Percentiles rank a stretch among this genome's conserved stretches.
Evolutionary conservation across 2,329 filamentous ascomycete genomes (phyloP).

Genomic region (Xylariomycetidae sp.): DNA sequence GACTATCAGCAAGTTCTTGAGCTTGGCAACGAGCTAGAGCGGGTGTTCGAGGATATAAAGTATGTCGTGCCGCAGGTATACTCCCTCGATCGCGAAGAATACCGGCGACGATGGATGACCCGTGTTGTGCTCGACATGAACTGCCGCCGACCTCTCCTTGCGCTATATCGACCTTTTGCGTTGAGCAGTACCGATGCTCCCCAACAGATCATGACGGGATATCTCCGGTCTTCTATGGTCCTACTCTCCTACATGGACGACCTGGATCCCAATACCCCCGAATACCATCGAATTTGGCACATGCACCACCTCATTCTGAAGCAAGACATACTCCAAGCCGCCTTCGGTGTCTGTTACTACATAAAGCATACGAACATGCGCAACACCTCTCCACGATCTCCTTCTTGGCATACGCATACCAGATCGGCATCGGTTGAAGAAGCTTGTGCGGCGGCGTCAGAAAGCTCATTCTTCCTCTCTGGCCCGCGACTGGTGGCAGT

Average conservation of each 20-base stretch:
- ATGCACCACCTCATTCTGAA: conserved; percentile 49
- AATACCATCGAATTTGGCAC: conserved; percentile 42
- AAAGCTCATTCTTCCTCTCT: conserved; percentile 23
- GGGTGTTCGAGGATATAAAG: conserved; percentile 48
- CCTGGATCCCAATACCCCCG: conserved; percentile 39
- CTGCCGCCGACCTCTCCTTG: conserved; percentile 44
- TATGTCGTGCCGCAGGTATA: conserved; percentile 43
- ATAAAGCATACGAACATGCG: conserved; percentile 31
- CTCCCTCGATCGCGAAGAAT: conserved; percentile 35
- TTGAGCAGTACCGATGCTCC: conserved; percentile 45
- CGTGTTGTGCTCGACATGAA: conserved; percentile 49
- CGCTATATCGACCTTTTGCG: conserved; percentile 49
- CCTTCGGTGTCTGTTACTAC: conserved; percentile 50
- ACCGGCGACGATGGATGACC: conserved; percentile 46
- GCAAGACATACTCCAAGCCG: conserved; percentile 49
- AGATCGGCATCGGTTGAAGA: conserved; percentile 17
- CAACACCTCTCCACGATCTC: conserved; percentile 8
- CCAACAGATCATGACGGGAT: conserved; percentile 44
- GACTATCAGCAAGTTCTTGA: conserved; percentile 49
- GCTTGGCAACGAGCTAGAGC: conserved; percentile 46
- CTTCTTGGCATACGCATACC: conserved; percentile 9
- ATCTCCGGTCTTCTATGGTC: conserved; percentile 48
- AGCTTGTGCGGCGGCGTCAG: conserved; percentile 19
- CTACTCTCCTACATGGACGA: conserved; percentile 51
- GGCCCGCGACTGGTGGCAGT: conserved; percentile 17